Conservation (phyloP, 768 basidiomycete genomes). For the Suillus decipiens region DNA sequence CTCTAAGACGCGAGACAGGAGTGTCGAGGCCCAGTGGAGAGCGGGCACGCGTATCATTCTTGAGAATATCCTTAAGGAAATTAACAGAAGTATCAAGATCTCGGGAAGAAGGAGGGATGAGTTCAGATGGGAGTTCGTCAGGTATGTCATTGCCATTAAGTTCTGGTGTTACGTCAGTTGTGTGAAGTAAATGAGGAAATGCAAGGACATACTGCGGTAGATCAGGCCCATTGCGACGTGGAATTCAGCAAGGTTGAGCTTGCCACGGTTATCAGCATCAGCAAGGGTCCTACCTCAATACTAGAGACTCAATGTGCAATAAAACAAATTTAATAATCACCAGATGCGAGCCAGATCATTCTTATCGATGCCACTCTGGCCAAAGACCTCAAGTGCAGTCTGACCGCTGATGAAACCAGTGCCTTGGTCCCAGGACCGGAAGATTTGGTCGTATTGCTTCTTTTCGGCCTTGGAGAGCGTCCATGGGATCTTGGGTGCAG, state of each 20-base stretch:
- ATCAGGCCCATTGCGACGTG: constrained; percentile 99
- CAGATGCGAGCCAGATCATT: constrained; percentile 94
- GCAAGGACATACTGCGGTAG: constrained; percentile 75
- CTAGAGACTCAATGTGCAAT: constrained; percentile 6
- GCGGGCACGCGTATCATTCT: constrained; percentile 79
- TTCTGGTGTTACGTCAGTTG: constrained; percentile 43
- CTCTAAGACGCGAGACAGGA: constrained; percentile 62
- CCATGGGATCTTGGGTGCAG: constrained; percentile 80
- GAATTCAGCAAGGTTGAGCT: constrained; percentile 94
- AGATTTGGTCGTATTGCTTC: constrained; percentile 95
- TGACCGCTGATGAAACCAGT: constrained; percentile 86
- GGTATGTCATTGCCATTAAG: constrained; percentile 93
- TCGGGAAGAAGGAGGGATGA: constrained; percentile 87
- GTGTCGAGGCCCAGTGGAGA: constrained; percentile 55
- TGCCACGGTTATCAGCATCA: constrained; percentile 91
- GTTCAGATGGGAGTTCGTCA: constrained; percentile 81
- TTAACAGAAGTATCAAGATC: constrained; percentile 90
- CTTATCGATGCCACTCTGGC: constrained; percentile 84
- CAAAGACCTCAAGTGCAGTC: constrained; percentile 90
- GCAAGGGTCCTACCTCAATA: constrained; percentile 72
- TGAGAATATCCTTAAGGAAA: constrained; percentile 84
- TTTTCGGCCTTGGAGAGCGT: constrained; percentile 85
- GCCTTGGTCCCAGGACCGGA: constrained; percentile 91
- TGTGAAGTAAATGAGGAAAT: constrained; percentile 2
- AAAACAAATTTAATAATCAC: constrained; percentile 46